Conservation (phyloP, 2,329 filamentous ascomycete species). For the Colletotrichum chrysophilum region DNA sequence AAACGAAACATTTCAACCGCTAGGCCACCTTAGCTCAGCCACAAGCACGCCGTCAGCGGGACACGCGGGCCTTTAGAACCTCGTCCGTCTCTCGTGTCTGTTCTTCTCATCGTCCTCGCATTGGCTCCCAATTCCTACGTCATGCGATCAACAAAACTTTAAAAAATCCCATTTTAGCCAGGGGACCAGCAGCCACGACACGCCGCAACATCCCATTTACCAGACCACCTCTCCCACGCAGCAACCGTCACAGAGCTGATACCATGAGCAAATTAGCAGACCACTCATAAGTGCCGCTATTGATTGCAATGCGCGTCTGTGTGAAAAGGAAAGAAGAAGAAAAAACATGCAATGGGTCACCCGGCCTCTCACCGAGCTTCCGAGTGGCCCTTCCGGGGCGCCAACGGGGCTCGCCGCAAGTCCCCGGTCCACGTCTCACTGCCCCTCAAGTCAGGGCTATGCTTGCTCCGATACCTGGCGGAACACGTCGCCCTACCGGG, state of each 20-base stretch:
- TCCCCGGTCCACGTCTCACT: not conserved
- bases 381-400: not conserved
- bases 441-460: not conserved
- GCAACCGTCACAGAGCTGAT: not conserved
- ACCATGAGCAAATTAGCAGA: not conserved
- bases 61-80: not conserved
- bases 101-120: not conserved
- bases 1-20: constrained; percentile 17
- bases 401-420: not conserved
- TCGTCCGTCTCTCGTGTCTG: not conserved
- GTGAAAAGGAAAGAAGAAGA: not conserved
- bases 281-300: not conserved
- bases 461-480: not conserved
- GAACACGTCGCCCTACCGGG: constrained; percentile 5
- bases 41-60: not conserved
- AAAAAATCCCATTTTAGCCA: not conserved
- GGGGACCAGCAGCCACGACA: not conserved
- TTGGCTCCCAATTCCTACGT: not conserved
- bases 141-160: not conserved
- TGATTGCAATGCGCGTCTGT: not conserved
- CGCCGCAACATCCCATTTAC: not conserved
- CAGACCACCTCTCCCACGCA: not conserved
- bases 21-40: constrained; percentile 12
- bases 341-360: not conserved
- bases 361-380: not conserved